Evolutionary conservation across 768 basidiomycete species (phyloP).

Genomic region (Psilocybe cyanescens): DNA sequence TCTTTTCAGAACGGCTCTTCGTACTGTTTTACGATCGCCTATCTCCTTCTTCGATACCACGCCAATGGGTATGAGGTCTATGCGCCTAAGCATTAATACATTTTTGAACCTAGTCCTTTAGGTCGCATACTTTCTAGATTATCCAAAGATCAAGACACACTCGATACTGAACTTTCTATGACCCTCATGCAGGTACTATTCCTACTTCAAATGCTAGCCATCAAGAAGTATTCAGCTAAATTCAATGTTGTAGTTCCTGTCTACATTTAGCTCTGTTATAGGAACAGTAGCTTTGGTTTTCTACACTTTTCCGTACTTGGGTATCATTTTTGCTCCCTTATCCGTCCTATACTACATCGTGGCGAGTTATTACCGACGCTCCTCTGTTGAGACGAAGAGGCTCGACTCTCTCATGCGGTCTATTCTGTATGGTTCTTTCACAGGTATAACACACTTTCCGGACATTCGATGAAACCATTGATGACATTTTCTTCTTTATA

Average conservation of each 20-base stretch:
- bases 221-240: not conserved
- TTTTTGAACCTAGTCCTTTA: constrained; percentile 21
- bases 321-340: constrained; percentile 63
- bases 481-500: constrained; percentile 21
- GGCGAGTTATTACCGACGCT: constrained; percentile 59
- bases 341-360: constrained; percentile 55
- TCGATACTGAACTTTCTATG: constrained; percentile 55
- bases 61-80: constrained; percentile 49
- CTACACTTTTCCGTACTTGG: constrained; percentile 70
- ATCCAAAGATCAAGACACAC: constrained; percentile 67
- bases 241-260: constrained; percentile 14
- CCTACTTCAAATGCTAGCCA: not conserved
- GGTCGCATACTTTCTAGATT: constrained; percentile 61
- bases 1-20: constrained; percentile 61
- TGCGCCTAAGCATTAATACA: not conserved
- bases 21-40: constrained; percentile 61
- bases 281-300: constrained; percentile 65
- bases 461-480: not conserved
- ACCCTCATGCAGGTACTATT: constrained; percentile 46
- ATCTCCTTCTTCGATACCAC: constrained; percentile 77
- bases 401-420: constrained; percentile 68
- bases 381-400: constrained; percentile 68
- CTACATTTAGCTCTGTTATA: constrained; percentile 40
- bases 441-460: constrained; percentile 37
- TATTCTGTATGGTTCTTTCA: constrained; percentile 57